A percentile compares a stretch with the other conserved stretches of the same genome.
phyloP scores from a whole-genome alignment of 768 basidiomycete species.

The Termitomyces heimii region DNA sequence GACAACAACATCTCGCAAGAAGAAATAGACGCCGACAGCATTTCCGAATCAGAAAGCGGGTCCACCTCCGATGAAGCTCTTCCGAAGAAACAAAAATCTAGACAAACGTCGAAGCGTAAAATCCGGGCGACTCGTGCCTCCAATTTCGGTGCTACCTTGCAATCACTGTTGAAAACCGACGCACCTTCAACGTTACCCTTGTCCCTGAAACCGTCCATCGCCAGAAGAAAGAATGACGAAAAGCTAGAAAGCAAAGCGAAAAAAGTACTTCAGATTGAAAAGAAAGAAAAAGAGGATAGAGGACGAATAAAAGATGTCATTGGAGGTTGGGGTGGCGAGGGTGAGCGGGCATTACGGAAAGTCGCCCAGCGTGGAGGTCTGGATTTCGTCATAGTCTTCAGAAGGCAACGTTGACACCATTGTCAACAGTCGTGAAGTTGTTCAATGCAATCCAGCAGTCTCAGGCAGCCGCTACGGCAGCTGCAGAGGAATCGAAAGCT shows the following conservation, averaged over 20 bases:
- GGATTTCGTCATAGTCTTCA: constrained; percentile 12
- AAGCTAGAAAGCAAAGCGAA: constrained; percentile 69
- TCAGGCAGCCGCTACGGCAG: constrained; percentile 48
- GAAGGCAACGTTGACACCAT: background rate
- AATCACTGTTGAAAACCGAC: constrained; percentile 65
- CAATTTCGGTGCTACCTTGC: constrained; percentile 70
- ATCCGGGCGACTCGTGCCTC: constrained; percentile 70
- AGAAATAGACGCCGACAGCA: constrained; percentile 9
- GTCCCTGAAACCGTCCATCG: constrained; percentile 72
- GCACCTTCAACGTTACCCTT: constrained; percentile 66
- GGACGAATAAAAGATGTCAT: constrained; percentile 65
- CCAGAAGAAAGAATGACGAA: constrained; percentile 65
- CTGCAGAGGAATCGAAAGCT: constrained; percentile 53
- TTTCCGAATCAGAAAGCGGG: constrained; percentile 13
- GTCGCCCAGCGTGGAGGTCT: constrained; percentile 82
- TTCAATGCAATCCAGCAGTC: constrained; percentile 86
- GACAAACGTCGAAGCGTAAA: constrained; percentile 79
- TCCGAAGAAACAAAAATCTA: constrained; percentile 57
- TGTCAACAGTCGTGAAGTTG: constrained; percentile 64
- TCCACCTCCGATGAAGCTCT: constrained; percentile 59
- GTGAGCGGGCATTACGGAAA: constrained; percentile 71
- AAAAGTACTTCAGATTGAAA: constrained; percentile 64
- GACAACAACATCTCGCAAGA: constrained; percentile 12
- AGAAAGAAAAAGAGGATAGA: constrained; percentile 68
- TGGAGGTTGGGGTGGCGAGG: constrained; percentile 86